Conservation (phyloP, 2,329 filamentous ascomycete species). For the Polychaeton citri region DNA sequence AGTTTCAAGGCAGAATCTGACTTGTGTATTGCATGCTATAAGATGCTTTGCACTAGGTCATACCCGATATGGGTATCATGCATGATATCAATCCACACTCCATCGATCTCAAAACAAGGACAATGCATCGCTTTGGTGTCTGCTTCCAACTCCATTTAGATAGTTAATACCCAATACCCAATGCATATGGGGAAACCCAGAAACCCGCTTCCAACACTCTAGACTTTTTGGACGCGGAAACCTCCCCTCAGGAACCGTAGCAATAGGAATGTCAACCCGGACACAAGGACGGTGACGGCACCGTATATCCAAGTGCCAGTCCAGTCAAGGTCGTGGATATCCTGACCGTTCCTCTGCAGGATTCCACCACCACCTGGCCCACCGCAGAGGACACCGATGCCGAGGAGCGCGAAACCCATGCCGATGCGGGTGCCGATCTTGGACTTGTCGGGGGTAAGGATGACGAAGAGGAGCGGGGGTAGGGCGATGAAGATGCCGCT, state of each 20-base stretch:
- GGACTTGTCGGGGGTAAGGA: slow-evolving; percentile 21
- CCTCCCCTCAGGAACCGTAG: not conserved
- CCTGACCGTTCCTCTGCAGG: slow-evolving; percentile 8
- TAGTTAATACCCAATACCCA: too few species aligned
- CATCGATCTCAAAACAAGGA: too few species aligned
- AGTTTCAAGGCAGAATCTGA: too few species aligned
- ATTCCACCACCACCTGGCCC: slow-evolving; percentile 24
- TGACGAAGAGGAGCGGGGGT: slow-evolving; percentile 20
- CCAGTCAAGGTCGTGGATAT: slow-evolving; percentile 18
- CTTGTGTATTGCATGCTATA: too few species aligned
- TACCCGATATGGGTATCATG: too few species aligned
- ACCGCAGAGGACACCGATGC: slow-evolving; percentile 21
- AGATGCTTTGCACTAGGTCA: too few species aligned
- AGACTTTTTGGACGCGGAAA: not conserved
- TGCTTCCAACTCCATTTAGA: too few species aligned
- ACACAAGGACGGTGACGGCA: slow-evolving; percentile 14
- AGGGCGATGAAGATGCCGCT: slow-evolving; percentile 25
- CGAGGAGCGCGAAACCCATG: slow-evolving; percentile 20
- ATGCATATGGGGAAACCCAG: too few species aligned
- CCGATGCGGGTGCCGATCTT: slow-evolving; percentile 28
- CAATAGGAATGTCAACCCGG: slow-evolving; percentile 2
- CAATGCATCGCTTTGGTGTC: too few species aligned
- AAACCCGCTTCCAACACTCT: too few species aligned
- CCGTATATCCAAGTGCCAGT: slow-evolving; percentile 22
- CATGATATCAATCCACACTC: too few species aligned